These are phyloP conservation scores for Aspergillus carlsbadensis DNA, from an alignment of 495 filamentous ascomycete genomes.

Conservation along the genomic window DNA sequence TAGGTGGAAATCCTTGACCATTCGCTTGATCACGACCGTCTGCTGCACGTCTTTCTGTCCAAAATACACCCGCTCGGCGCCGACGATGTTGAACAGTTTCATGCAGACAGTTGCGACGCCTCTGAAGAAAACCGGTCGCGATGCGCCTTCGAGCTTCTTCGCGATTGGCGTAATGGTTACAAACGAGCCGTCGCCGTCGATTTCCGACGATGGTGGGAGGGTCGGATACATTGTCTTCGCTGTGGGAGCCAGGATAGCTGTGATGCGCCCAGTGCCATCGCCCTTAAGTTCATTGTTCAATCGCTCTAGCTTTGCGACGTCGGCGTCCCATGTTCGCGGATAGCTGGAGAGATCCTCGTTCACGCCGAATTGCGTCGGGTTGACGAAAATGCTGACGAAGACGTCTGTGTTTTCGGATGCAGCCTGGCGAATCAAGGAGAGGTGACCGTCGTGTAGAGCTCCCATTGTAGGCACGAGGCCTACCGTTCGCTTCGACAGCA, in stretches of 20 bases:
- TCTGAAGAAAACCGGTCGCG: slow-evolving; percentile 91
- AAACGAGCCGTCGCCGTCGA: slow-evolving; percentile 78
- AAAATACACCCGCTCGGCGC: slow-evolving; percentile 89
- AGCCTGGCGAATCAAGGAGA: slow-evolving; percentile 82
- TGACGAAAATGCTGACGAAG: slow-evolving; percentile 89
- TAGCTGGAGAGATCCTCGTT: slow-evolving; percentile 86
- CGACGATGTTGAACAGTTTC: slow-evolving; percentile 93
- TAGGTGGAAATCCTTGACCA: slow-evolving; percentile 89
- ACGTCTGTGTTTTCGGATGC: slow-evolving; percentile 81
- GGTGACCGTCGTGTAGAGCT: slow-evolving; percentile 86
- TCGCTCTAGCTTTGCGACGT: slow-evolving; percentile 61
- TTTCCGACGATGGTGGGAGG: slow-evolving; percentile 76
- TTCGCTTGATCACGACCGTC: slow-evolving; percentile 79
- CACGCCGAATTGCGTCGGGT: slow-evolving; percentile 93
- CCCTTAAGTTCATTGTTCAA: slow-evolving; percentile 66
- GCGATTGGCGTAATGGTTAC: slow-evolving; percentile 88
- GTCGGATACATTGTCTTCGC: slow-evolving; percentile 84
- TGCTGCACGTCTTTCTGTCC: slow-evolving; percentile 99
- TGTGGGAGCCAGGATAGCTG: slow-evolving; percentile 81
- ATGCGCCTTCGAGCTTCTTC: slow-evolving; percentile 76
- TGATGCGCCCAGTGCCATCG: slow-evolving; percentile 61
- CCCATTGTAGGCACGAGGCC: slow-evolving; percentile 97
- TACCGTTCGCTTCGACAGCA: slow-evolving; percentile 67
- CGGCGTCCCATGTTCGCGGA: slow-evolving; percentile 83
- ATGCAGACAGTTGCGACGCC: slow-evolving; percentile 96